These are phyloP conservation scores for Coemansia sp. DNA, from an alignment of 192 early-diverging fungal genomes.

Conservation along the genomic window DNA sequence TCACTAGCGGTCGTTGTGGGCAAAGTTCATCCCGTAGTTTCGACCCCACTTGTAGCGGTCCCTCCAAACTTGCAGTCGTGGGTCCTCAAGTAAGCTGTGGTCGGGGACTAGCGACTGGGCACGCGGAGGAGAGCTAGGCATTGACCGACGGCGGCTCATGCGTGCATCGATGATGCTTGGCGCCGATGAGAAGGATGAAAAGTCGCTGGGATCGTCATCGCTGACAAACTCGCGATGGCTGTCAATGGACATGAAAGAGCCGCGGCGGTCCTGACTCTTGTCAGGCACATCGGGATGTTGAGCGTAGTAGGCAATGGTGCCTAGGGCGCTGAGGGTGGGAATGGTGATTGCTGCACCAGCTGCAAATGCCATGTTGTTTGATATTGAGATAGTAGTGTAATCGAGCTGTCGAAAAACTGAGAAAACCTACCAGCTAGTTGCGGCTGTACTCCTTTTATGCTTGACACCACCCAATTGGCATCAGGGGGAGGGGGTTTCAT, in stretches of 20 bases:
- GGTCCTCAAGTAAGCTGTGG: conserved; percentile 39
- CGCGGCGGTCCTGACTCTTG: conserved; percentile 17
- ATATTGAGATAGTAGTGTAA: neutral
- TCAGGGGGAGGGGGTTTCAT: neutral
- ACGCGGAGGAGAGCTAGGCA: neutral
- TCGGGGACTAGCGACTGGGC: conserved; percentile 22
- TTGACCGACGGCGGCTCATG: conserved; percentile 22
- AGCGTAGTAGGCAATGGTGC: conserved; percentile 45
- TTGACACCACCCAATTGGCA: neutral
- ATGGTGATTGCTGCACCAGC: conserved; percentile 50
- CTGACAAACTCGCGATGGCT: conserved; percentile 31
- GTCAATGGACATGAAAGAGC: conserved; percentile 16
- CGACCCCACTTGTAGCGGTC: conserved; percentile 52
- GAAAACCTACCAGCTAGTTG: neutral
- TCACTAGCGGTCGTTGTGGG: conserved; percentile 34
- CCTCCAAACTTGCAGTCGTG: conserved; percentile 46
- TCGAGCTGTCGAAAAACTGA: neutral
- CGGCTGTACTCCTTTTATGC: neutral
- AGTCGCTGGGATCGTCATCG: conserved; percentile 51
- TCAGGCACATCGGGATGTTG: conserved; percentile 19
- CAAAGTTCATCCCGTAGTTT: conserved; percentile 50
- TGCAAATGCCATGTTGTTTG: conserved; percentile 44
- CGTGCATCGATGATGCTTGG: conserved; percentile 23
- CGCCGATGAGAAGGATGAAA: conserved; percentile 38
- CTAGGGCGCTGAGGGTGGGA: conserved; percentile 35